These are phyloP conservation scores for Hypomyces perniciosus DNA, from an alignment of 2,329 filamentous ascomycete species.

Conservation along the genomic window DNA sequence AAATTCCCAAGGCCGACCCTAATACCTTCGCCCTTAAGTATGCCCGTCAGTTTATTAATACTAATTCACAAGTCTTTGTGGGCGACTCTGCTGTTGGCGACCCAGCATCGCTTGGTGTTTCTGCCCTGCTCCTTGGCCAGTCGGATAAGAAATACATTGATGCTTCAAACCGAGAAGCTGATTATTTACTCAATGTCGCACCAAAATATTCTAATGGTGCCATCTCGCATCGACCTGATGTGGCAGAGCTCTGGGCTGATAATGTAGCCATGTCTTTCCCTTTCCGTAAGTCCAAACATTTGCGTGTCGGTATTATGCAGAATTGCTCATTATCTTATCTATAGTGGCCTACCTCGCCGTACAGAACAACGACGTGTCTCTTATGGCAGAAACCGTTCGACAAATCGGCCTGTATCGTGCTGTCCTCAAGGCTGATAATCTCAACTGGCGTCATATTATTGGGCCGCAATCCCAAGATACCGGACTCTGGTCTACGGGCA, in stretches of 20 bases:
- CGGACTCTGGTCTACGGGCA: conserved; percentile 15
- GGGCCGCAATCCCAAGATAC: conserved; percentile 14
- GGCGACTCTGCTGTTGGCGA: conserved; percentile 11
- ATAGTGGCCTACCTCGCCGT: conserved; percentile 5
- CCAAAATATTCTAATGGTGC: conserved; percentile 11
- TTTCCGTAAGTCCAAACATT: conserved; percentile 6
- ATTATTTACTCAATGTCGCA: conserved; percentile 6
- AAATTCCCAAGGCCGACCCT: conserved; percentile 5
- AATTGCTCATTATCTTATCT: not conserved
- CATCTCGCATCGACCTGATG: conserved; percentile 12
- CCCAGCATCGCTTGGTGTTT: conserved; percentile 14
- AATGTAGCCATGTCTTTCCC: conserved; percentile 16
- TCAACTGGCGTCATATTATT: conserved; percentile 15
- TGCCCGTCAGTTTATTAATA: conserved; percentile 12
- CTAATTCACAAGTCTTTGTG: conserved; percentile 8
- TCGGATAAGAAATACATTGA: conserved; percentile 13
- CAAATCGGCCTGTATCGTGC: conserved; percentile 13
- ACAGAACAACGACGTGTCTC: conserved; percentile 5
- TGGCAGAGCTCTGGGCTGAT: conserved; percentile 15
- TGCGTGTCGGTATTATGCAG: not conserved
- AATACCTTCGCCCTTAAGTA: conserved; percentile 7
- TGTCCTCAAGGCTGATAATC: conserved; percentile 9
- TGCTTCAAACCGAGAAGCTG: conserved; percentile 10
- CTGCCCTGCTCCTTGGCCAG: conserved; percentile 13
- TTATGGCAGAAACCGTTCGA: conserved; percentile 8